Evolutionary conservation across 140 eudicot species (phyloP), one percentile per base, ranked within the genome.

Genomic region (Ambrosia hybrid): DNA sequence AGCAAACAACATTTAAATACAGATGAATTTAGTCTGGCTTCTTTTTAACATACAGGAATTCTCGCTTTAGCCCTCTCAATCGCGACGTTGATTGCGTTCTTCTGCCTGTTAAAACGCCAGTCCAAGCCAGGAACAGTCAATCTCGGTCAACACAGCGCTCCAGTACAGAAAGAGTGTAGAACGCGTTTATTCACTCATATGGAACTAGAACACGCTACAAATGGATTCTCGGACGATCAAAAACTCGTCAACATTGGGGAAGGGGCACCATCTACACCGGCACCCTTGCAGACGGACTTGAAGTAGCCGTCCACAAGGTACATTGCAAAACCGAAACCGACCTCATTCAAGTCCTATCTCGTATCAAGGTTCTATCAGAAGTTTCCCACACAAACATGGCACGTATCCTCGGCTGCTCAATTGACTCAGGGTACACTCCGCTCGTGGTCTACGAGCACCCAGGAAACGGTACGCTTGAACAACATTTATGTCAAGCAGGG

Each of bases 361-460:
- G 75, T 11, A 83, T 87, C 60, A 92, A 92, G 82, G 65, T 78
- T n/a, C 37, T 92, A 49, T 82, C 88, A 37, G 76, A 88, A 65
- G 81, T 92, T 38, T 73, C 87, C 38, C 96, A 92, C 78, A 33
- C 76, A 9, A 79, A 78, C 74, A 78, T 92, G 85, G 90, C 98
- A 9, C 90, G 80, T 7, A 59, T 92, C 72, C 73, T 92, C 2
- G 98, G 96, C 9, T 92, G 98, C 80, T 92, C 92, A 49, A 79
- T 92, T 3, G 92, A 92, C 75, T 82, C 88, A 13, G 89, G 84
- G 5, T 81, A 82, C 68, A 67, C 84, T 53, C 92, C 95, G 0
- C 65, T 89, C 43, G 88, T 87, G 9, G 95, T 92, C 0, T 89
- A 85, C 14, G 96, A 87, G 69, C 73, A 83, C 65, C 95, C 89